Conservation (phyloP, 257 asterid genomes). For the Fraxinus cuspidata region DNA sequence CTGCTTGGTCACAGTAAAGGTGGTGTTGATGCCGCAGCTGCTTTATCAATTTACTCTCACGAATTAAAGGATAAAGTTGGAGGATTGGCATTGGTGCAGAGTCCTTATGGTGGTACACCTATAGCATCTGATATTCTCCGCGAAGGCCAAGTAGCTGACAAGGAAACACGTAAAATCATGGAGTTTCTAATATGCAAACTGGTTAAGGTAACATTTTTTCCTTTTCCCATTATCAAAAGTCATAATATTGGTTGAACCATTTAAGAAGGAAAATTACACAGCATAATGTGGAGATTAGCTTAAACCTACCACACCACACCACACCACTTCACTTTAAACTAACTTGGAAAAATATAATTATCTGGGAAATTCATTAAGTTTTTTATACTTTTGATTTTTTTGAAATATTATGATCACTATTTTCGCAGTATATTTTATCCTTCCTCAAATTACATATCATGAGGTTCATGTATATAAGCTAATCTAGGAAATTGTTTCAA, state of each 20-base stretch:
- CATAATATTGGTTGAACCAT: not conserved
- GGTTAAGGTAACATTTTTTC: slow-evolving; percentile 60
- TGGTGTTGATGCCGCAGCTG: slow-evolving; percentile 97
- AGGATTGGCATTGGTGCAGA: slow-evolving; percentile 88
- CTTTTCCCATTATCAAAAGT: not conserved
- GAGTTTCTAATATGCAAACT: slow-evolving; percentile 81
- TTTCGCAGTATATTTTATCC: not conserved
- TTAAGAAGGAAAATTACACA: not conserved
- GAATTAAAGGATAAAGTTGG: slow-evolving; percentile 78
- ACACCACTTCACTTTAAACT: not conserved
- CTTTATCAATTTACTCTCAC: slow-evolving; percentile 70
- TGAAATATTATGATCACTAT: too few relatives aligned
- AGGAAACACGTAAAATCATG: slow-evolving; percentile 79
- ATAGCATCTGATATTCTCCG: slow-evolving; percentile 92
- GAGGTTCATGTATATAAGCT: not conserved
- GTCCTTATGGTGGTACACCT: slow-evolving; percentile 94
- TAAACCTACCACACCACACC: not conserved
- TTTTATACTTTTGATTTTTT: too few relatives aligned
- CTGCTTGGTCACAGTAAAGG: slow-evolving; percentile 97
- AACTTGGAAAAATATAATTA: not conserved
- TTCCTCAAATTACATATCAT: not conserved
- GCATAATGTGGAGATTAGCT: not conserved
- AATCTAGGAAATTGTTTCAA: not conserved
- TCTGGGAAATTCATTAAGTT: too few relatives aligned
- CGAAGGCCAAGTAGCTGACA: slow-evolving; percentile 91